Conservation (phyloP, 106 monocot genomes). For the Dioscorea alata region DNA sequence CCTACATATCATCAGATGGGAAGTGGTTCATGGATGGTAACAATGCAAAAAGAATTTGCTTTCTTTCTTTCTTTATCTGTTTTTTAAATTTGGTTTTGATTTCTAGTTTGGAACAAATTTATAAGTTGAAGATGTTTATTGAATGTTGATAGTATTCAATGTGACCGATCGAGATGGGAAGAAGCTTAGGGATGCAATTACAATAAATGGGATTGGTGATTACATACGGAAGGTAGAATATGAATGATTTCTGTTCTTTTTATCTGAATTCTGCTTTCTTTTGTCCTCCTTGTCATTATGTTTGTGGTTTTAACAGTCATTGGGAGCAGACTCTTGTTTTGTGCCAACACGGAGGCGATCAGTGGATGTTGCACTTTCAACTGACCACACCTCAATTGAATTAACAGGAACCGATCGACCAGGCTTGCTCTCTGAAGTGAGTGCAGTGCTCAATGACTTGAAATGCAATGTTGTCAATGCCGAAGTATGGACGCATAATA, state of each 20-base stretch:
- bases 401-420: slow-evolving; percentile 28
- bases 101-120: too few species aligned
- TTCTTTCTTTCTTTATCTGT: too few species aligned
- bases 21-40: slow-evolving; percentile 41
- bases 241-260: background rate
- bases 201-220: background rate
- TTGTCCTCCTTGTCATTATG: background rate
- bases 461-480: slow-evolving; percentile 25
- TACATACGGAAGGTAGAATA: slow-evolving; percentile 17
- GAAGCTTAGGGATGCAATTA: slow-evolving; percentile 8
- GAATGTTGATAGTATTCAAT: slow-evolving; percentile 21
- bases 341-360: slow-evolving; percentile 6
- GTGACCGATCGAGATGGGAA: slow-evolving; percentile 29
- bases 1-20: slow-evolving; percentile 30
- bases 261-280: background rate
- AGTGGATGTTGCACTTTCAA: background rate
- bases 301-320: slow-evolving; percentile 4
- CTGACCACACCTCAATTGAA: slow-evolving; percentile 21
- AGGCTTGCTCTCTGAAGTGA: slow-evolving; percentile 31
- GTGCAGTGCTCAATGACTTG: slow-evolving; percentile 22
- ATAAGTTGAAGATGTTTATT: too few species aligned
- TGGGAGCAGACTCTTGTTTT: slow-evolving; percentile 11
- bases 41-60: too few species aligned
- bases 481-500: slow-evolving; percentile 32
- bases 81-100: too few species aligned